phyloP scores from a whole-genome alignment of 495 filamentous ascomycete genomes.

The Aspergillus egyptiacus region DNA sequence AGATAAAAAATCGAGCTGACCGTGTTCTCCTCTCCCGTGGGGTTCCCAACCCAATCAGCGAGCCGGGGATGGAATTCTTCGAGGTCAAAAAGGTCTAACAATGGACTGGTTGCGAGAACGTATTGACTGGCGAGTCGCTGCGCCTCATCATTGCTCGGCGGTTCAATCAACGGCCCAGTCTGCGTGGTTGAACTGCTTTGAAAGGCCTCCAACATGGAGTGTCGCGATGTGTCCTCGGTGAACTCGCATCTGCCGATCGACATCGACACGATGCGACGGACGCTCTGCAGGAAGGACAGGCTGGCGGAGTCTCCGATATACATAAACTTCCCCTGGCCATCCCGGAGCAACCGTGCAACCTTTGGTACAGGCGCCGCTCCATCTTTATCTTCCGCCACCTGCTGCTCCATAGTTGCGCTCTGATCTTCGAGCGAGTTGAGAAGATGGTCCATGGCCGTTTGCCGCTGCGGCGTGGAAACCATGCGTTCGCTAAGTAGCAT shows the following conservation, averaged over 20 bases:
- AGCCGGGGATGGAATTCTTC: conserved; percentile 33
- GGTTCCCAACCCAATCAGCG: conserved; percentile 38
- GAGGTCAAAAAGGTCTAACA: conserved; percentile 37
- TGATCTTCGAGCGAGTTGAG: conserved; percentile 37
- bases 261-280: conserved; percentile 65
- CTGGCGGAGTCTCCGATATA: conserved; percentile 72
- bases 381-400: conserved; percentile 33
- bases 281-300: conserved; percentile 63
- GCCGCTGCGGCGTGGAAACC: conserved; percentile 29
- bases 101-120: conserved; percentile 36
- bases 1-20: conserved; percentile 52
- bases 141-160: conserved; percentile 32
- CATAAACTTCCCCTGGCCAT: conserved; percentile 50
- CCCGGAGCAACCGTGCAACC: conserved; percentile 48
- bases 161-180: conserved; percentile 25
- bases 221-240: conserved; percentile 61
- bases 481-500: conserved; percentile 39
- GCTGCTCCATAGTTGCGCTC: conserved; percentile 30
- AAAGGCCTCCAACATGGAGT: conserved; percentile 60
- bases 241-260: conserved; percentile 60
- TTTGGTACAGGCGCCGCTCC: conserved; percentile 38
- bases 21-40: conserved; percentile 38
- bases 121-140: conserved; percentile 35
- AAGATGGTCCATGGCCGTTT: conserved; percentile 38
- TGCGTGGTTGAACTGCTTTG: conserved; percentile 35